Base-by-base conservation (phyloP, 2,329 filamentous ascomycete genomes). In the Thielaviopsis populi region DNA sequence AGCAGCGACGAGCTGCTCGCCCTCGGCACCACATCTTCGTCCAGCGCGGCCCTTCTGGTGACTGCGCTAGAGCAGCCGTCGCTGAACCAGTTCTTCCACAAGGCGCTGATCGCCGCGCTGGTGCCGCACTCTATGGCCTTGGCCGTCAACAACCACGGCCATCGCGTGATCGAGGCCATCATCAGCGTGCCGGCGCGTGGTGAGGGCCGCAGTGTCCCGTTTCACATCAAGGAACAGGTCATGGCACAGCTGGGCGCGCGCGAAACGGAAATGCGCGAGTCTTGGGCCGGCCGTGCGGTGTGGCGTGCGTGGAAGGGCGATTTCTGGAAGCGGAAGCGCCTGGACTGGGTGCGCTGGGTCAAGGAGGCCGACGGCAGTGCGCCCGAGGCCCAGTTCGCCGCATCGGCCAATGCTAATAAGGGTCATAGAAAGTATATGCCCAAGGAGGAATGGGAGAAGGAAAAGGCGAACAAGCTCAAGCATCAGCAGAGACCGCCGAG, bases 221-320 rank as follows among this genome's bases (percentile, higher is more conserved):
- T 81, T 70, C 80, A 84, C 68, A 72, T 81, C 66, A 84, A 84
- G 71, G 80, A 84, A 68, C 74, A 75, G 50, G 73, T 83, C 66
- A 80, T 83, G 74, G 67, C 73, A 4, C 72, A 74, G 64, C 74
- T 84, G 1, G 78, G 75, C 2, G 70, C 74, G 42, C 73, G 75
- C 62, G 81, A 84, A 70, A 69, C 73, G 22, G 73, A 76, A 62
- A 73, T 84, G 42, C 75, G 81, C 15, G 76, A 80, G 50, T 77
- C 75, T 3, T 83, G 79, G 75, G 75, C 78, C 67, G 82, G 82
- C 0, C 74, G 81, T 8, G 79, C 77, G 63, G 79, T 81, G 8
- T 84, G 81, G 82, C 75, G 79, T 30, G 75, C 74, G 43, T 84
- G 81, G 81, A 79, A 78, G 70, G 81, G 80, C 13, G 81, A 84